Percentiles rank a stretch among this genome's conserved stretches.
Evolutionary conservation across 495 filamentous ascomycete species (phyloP).

Genomic region (Daldinia bambusicola): DNA sequence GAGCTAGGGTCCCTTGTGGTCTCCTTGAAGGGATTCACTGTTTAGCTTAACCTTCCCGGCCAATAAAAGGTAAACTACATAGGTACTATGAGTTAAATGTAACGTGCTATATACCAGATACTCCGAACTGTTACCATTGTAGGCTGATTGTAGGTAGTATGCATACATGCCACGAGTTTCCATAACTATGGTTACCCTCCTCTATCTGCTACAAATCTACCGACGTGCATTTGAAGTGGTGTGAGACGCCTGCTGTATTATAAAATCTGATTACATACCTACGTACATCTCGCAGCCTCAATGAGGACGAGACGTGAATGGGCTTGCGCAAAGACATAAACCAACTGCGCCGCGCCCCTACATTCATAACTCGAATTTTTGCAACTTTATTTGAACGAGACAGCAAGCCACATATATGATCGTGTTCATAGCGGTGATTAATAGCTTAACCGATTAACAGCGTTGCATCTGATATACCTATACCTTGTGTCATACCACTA

Average conservation of each 20-base stretch:
- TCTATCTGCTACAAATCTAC: slow-evolving; percentile 6
- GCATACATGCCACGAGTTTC: slow-evolving; percentile 11
- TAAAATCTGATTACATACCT: not conserved
- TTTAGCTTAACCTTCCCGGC: slow-evolving; percentile 11
- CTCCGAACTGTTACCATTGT: not conserved
- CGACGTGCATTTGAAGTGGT: not conserved
- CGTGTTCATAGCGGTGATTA: not conserved
- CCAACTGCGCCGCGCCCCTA: not conserved
- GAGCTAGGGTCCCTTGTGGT: slow-evolving; percentile 17
- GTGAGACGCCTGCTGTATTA: not conserved
- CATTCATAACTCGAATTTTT: not conserved
- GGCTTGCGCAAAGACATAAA: not conserved
- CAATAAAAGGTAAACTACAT: not conserved
- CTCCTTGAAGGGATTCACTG: slow-evolving; percentile 17
- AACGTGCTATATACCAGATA: slow-evolving; percentile 15
- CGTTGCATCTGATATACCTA: not conserved
- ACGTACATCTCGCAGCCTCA: not conserved
- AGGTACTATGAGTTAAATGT: slow-evolving; percentile 11
- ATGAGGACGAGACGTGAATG: not conserved
- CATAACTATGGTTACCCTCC: not conserved
- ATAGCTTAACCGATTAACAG: not conserved
- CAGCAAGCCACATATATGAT: not conserved
- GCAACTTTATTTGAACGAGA: not conserved
- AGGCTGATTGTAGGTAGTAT: slow-evolving; percentile 7
- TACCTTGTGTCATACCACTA: not conserved